Evolutionary conservation across 2,329 filamentous ascomycete genomes (phyloP).

Genomic region (Orbilia oligospora): DNA sequence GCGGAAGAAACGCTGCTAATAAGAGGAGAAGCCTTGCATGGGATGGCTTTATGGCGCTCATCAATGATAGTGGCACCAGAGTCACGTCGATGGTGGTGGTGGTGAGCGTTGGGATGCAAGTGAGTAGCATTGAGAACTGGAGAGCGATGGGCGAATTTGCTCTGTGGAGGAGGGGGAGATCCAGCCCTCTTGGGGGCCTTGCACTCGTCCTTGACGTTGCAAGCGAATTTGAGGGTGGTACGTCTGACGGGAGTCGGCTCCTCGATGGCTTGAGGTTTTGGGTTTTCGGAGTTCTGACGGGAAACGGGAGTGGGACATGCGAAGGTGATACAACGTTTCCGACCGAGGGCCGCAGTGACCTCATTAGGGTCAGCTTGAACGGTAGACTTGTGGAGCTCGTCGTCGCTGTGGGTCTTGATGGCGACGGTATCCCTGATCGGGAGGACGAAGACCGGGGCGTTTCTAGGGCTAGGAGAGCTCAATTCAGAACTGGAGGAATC

Average conservation of each 20-base stretch:
- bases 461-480: constrained; percentile 89
- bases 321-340: constrained; percentile 93
- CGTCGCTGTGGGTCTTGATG: constrained; percentile 64
- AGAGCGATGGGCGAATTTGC: constrained; percentile 39
- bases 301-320: constrained; percentile 78
- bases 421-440: constrained; percentile 61
- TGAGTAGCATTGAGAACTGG: constrained; percentile 22
- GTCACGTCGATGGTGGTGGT: constrained; percentile 67
- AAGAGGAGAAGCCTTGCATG: constrained; percentile 66
- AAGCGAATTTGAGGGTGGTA: constrained; percentile 81
- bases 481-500: constrained; percentile 86
- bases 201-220: constrained; percentile 66
- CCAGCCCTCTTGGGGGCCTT: constrained; percentile 60
- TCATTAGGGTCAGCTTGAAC: constrained; percentile 70
- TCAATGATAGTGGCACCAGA: constrained; percentile 71
- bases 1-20: constrained; percentile 63
- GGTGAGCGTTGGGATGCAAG: constrained; percentile 22
- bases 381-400: constrained; percentile 63
- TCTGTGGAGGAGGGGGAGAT: constrained; percentile 61
- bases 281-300: constrained; percentile 64
- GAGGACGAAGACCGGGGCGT: constrained; percentile 70
- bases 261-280: constrained; percentile 59
- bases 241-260: constrained; percentile 68
- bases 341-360: constrained; percentile 76
- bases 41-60: constrained; percentile 65